Conservation (phyloP, 2,329 filamentous ascomycete genomes). For the Colletotrichum filicis region DNA sequence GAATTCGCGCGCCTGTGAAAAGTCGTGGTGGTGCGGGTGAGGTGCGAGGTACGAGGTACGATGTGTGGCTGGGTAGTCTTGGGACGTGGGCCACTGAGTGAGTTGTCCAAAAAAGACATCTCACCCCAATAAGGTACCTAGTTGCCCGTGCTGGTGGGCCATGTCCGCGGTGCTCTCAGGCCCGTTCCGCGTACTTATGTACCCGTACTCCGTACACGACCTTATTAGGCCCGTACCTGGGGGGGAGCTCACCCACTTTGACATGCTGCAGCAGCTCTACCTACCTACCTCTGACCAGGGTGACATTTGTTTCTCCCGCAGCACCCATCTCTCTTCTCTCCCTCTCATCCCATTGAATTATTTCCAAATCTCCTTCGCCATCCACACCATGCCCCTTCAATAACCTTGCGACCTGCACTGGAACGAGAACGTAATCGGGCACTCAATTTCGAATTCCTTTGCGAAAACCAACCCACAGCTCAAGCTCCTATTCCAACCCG, state of each 20-base stretch:
- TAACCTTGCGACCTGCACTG: constrained; percentile 7
- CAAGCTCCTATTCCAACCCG: constrained; percentile 11
- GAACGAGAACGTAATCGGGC: not conserved
- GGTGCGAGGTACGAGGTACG: not conserved
- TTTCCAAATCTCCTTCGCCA: not conserved
- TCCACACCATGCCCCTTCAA: constrained; percentile 23
- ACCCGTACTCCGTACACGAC: not conserved
- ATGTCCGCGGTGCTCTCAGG: not conserved
- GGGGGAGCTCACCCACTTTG: not conserved
- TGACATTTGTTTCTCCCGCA: constrained; percentile 19
- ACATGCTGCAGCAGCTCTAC: not conserved
- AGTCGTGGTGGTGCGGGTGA: not conserved
- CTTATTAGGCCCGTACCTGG: not conserved
- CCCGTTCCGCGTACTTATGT: not conserved
- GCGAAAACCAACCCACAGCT: constrained; percentile 2
- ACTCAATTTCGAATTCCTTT: not conserved
- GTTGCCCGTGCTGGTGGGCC: too few relatives aligned
- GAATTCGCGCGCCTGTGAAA: too few relatives aligned
- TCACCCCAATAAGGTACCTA: not conserved
- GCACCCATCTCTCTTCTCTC: not conserved
- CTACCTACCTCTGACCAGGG: not conserved
- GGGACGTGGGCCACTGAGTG: constrained; percentile 7
- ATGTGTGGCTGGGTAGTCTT: constrained; percentile 20
- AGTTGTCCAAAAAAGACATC: constrained; percentile 22
- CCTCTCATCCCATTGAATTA: constrained; percentile 18